These are phyloP conservation scores for Gnomoniopsis smithogilvyi DNA, from an alignment of 2,329 filamentous ascomycete genomes.

Conservation along the genomic window DNA sequence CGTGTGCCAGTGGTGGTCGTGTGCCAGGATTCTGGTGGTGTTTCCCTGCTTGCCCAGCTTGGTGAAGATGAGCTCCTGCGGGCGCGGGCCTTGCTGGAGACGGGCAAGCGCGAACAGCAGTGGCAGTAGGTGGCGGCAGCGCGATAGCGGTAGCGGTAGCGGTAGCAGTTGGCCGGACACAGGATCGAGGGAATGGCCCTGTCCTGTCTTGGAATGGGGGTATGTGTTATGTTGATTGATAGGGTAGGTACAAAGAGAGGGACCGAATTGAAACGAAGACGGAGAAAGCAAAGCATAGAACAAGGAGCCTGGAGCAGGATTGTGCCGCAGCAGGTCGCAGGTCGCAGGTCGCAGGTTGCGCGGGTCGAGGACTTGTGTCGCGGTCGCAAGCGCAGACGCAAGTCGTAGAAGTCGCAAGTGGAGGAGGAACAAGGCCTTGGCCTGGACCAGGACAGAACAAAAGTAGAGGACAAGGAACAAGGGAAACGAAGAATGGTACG, in stretches of 20 bases:
- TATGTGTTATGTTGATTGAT: not conserved
- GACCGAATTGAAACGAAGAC: slow-evolving; percentile 16
- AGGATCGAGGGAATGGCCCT: not conserved
- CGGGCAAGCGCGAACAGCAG: too few relatives aligned
- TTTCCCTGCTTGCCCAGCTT: not conserved
- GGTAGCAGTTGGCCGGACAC: not conserved
- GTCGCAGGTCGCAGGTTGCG: not conserved
- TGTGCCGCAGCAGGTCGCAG: not conserved
- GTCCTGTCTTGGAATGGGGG: not conserved
- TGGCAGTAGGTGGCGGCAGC: too few relatives aligned
- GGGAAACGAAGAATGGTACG: not conserved
- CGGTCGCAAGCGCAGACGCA: not conserved
- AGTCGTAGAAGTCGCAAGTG: not conserved
- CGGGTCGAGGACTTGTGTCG: not conserved
- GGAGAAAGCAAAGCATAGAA: slow-evolving; percentile 12
- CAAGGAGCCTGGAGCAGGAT: not conserved
- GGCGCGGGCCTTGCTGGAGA: not conserved
- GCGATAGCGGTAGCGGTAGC: not conserved
- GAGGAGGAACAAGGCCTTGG: not conserved
- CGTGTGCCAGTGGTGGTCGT: slow-evolving; percentile 7
- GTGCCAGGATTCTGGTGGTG: not conserved
- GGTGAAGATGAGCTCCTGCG: not conserved
- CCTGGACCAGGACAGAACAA: not conserved
- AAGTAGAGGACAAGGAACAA: not conserved
- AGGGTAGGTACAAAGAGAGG: slow-evolving; percentile 3